These are phyloP conservation scores for Pseudogymnoascus sp. DNA, from an alignment of 2,329 filamentous ascomycete genomes.

Conservation along the genomic window DNA sequence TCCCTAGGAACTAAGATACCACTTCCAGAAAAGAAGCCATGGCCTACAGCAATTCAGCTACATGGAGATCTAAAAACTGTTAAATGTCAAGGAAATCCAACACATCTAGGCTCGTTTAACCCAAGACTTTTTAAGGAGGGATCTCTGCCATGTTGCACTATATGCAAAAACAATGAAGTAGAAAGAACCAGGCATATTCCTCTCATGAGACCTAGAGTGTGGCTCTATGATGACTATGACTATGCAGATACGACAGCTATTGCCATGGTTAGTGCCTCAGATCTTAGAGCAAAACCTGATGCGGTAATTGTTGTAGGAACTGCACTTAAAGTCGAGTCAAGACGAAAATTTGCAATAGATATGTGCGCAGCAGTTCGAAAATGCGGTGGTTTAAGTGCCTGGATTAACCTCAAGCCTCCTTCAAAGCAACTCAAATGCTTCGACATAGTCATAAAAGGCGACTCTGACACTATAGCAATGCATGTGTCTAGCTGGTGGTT, in stretches of 20 bases:
- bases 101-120: constrained; percentile 17
- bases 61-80: constrained; percentile 73
- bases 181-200: constrained; percentile 12
- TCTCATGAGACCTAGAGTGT: constrained; percentile 53
- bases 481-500: constrained; percentile 17
- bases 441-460: constrained; percentile 80
- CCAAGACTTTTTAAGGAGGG: constrained; percentile 12
- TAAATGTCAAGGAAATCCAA: constrained; percentile 14
- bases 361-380: constrained; percentile 75
- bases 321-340: constrained; percentile 84
- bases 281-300: constrained; percentile 75
- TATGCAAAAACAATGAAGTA: constrained; percentile 4
- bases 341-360: constrained; percentile 77
- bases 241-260: constrained; percentile 83
- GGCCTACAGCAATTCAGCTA: constrained; percentile 87
- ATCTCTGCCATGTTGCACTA: constrained; percentile 7
- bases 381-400: constrained; percentile 75
- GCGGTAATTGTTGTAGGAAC: constrained; percentile 89
- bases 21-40: constrained; percentile 68
- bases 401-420: constrained; percentile 82
- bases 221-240: constrained; percentile 91
- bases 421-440: constrained; percentile 74
- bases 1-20: constrained; percentile 74
- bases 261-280: constrained; percentile 74
- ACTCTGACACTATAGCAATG: constrained; percentile 72